phyloP scores from a whole-genome alignment of 306 rosid genomes.

The Acacia confusa region DNA sequence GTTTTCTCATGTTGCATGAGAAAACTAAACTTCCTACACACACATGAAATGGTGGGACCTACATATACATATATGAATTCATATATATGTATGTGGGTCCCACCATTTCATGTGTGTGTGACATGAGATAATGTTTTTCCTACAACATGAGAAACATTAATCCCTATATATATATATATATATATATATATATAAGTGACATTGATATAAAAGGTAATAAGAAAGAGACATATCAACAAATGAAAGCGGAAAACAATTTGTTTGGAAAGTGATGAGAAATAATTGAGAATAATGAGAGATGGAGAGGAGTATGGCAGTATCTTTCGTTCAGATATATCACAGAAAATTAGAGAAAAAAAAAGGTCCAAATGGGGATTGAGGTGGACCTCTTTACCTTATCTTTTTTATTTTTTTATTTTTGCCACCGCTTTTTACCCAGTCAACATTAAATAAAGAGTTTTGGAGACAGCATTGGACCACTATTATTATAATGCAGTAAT shows the following conservation, averaged over 20 bases:
- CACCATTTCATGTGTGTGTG: no score
- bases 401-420: no score
- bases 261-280: neutral
- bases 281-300: constrained; percentile 34
- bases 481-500: neutral
- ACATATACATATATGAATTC: no score
- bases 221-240: neutral
- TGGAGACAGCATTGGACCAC: neutral
- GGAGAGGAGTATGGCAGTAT: constrained; percentile 17
- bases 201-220: neutral
- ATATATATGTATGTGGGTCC: no score
- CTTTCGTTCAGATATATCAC: neutral
- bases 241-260: neutral
- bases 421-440: neutral
- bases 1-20: no score
- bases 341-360: neutral
- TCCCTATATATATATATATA: no score
- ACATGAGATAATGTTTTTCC: no score
- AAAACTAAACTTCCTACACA: no score
- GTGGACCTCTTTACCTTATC: constrained; percentile 50
- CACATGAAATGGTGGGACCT: no score
- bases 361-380: constrained; percentile 45
- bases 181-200: neutral
- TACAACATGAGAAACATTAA: no score
- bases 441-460: constrained; percentile 21